phyloP scores from a whole-genome alignment of 1,139 yeast species.

The Saccharomyces hybrid region DNA sequence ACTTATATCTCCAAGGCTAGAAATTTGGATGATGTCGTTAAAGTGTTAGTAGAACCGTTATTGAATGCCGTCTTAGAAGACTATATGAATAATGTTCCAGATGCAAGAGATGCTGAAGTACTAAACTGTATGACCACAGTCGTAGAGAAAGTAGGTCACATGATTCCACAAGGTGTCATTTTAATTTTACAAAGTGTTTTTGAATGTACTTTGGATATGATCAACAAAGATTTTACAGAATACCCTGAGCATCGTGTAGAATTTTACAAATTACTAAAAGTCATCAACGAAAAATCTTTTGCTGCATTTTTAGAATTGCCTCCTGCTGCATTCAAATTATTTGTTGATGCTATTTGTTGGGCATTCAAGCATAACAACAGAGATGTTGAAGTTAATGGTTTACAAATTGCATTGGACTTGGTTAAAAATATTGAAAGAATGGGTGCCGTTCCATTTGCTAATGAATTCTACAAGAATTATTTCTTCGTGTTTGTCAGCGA shows the following conservation, averaged over 20 bases:
- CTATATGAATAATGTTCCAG: slow-evolving; percentile 82
- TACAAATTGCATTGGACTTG: slow-evolving; percentile 72
- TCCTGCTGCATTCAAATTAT: slow-evolving; percentile 84
- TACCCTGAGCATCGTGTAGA: slow-evolving; percentile 98
- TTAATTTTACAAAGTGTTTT: slow-evolving; percentile 60
- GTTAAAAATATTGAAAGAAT: slow-evolving; percentile 75
- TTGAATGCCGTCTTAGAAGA: slow-evolving; percentile 71
- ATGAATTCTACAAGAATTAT: slow-evolving; percentile 81
- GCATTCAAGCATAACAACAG: slow-evolving; percentile 95
- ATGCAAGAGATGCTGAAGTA: slow-evolving; percentile 97
- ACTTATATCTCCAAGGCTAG: slow-evolving; percentile 76
- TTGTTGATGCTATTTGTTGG: slow-evolving; percentile 93
- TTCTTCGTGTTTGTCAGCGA: slow-evolving; percentile 87
- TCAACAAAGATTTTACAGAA: slow-evolving; percentile 88
- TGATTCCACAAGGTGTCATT: slow-evolving; percentile 88
- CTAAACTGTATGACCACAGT: slow-evolving; percentile 90
- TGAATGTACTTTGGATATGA: slow-evolving; percentile 56
- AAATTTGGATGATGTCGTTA: slow-evolving; percentile 77
- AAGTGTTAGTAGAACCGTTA: slow-evolving; percentile 43
- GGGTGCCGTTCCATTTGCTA: slow-evolving; percentile 73
- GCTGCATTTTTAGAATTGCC: slow-evolving; percentile 82
- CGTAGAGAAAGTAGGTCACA: slow-evolving; percentile 75
- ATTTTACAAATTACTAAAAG: slow-evolving; percentile 81
- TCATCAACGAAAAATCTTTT: slow-evolving; percentile 79
- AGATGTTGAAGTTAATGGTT: slow-evolving; percentile 89